Percentiles rank a stretch among this genome's conserved stretches.
phyloP scores from a whole-genome alignment of 371 early-diverging fungal species.

The Mortierella sp. region DNA sequence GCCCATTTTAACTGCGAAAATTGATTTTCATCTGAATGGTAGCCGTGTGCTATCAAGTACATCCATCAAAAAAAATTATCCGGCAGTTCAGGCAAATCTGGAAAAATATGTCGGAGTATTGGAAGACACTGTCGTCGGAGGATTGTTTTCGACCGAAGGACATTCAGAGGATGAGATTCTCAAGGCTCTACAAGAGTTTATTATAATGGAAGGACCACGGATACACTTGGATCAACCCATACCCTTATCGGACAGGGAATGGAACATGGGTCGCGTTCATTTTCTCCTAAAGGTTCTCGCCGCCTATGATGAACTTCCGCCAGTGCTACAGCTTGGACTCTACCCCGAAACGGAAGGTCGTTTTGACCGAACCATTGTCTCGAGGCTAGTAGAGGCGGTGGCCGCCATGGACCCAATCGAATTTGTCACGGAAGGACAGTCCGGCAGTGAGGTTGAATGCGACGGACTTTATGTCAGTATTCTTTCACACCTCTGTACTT shows the following conservation, averaged over 20 bases:
- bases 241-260: slow-evolving; percentile 31
- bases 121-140: slow-evolving; percentile 28
- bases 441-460: slow-evolving; percentile 2
- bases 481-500: slow-evolving; percentile 29
- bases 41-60: slow-evolving; percentile 35
- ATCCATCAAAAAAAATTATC: slow-evolving; percentile 16
- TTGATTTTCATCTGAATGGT: no score
- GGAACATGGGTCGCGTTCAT: slow-evolving; percentile 36
- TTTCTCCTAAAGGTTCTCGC: slow-evolving; percentile 31
- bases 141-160: slow-evolving; percentile 1
- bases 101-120: slow-evolving; percentile 22
- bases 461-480: slow-evolving; percentile 28
- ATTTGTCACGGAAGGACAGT: slow-evolving; percentile 3
- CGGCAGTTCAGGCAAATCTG: slow-evolving; percentile 22
- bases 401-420: slow-evolving; percentile 11
- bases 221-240: slow-evolving; percentile 1
- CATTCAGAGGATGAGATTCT: slow-evolving; percentile 18
- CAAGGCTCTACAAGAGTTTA: slow-evolving; percentile 23
- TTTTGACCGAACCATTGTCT: slow-evolving; percentile 9
- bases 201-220: slow-evolving; percentile 19
- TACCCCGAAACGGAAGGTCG: slow-evolving; percentile 12
- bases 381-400: slow-evolving; percentile 18
- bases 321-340: slow-evolving; percentile 21
- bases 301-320: slow-evolving; percentile 33
- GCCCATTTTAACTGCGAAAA: no score